phyloP scores from a whole-genome alignment of 371 early-diverging fungal genomes.

The Rhizomucor miehei region DNA sequence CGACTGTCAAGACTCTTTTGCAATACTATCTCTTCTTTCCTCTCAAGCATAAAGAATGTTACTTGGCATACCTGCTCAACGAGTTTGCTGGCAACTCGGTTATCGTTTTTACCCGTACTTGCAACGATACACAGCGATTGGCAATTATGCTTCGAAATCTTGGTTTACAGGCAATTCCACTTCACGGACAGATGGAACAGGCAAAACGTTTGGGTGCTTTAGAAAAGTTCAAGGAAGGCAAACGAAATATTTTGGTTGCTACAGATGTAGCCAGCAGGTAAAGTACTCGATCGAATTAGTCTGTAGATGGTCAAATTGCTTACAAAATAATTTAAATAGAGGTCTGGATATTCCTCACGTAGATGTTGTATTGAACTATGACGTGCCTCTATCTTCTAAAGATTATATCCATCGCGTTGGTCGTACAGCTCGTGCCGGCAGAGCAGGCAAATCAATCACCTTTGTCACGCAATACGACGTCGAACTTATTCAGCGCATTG shows the following conservation, averaged over 20 bases:
- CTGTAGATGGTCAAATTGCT: not conserved
- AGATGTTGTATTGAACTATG: conserved; percentile 95
- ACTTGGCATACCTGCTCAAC: conserved; percentile 89
- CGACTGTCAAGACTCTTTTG: conserved; percentile 86
- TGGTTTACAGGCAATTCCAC: conserved; percentile 89
- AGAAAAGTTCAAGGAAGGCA: conserved; percentile 89
- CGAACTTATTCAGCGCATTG: conserved; percentile 91
- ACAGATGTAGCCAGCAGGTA: conserved; percentile 92
- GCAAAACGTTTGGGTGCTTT: conserved; percentile 88
- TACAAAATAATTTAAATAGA: conserved; percentile 36
- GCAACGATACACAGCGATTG: conserved; percentile 81
- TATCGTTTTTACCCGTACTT: conserved; percentile 91
- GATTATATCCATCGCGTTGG: conserved; percentile 98
- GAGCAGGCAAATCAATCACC: conserved; percentile 90
- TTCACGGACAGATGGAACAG: conserved; percentile 95
- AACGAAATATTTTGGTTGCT: conserved; percentile 86
- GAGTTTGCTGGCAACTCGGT: conserved; percentile 89
- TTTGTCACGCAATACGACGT: conserved; percentile 98
- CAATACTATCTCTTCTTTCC: conserved; percentile 98
- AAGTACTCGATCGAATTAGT: not conserved
- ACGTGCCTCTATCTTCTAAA: conserved; percentile 91
- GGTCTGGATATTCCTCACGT: conserved; percentile 98
- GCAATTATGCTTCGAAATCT: conserved; percentile 84
- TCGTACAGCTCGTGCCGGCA: conserved; percentile 95
- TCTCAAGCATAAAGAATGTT: conserved; percentile 92